Percentiles rank a stretch among this genome's conserved stretches.
Conservation (phyloP, 306 rosid species). For the Pyrus communis region DNA sequence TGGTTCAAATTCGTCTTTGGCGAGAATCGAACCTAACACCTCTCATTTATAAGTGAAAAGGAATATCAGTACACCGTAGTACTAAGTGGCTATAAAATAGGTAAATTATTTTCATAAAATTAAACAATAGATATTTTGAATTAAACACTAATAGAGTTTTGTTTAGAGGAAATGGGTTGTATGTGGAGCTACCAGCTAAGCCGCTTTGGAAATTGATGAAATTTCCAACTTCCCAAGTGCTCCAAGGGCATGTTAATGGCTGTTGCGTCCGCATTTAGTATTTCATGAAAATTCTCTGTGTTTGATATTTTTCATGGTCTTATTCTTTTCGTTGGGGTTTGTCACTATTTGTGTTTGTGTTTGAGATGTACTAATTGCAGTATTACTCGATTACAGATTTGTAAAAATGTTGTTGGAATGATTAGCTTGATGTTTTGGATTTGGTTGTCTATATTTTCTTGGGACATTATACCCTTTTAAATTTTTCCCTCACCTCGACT, state of each 20-base stretch:
- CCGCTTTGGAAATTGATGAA: slow-evolving; percentile 39
- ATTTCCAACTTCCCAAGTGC: slow-evolving; percentile 21
- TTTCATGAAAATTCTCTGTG: slow-evolving; percentile 33
- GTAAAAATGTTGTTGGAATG: not conserved
- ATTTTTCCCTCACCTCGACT: no score
- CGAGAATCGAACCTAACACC: no score
- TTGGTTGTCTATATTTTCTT: no score
- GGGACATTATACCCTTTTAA: no score
- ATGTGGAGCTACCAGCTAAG: slow-evolving; percentile 45
- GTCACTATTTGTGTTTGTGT: not conserved
- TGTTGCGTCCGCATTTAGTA: slow-evolving; percentile 58
- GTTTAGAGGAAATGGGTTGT: slow-evolving; percentile 35
- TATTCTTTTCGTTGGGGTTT: not conserved
- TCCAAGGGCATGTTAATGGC: slow-evolving; percentile 47
- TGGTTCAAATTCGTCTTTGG: no score
- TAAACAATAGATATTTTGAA: no score
- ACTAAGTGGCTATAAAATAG: no score
- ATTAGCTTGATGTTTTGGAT: not conserved
- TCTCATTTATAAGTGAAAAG: no score
- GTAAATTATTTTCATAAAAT: no score
- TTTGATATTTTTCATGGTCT: not conserved
- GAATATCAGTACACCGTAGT: no score
- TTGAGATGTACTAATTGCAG: not conserved
- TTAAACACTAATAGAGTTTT: slow-evolving; percentile 27
- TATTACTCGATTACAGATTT: no score